phyloP scores from a whole-genome alignment of 1,284 basidiomycete species.

The Pterula multifida region DNA sequence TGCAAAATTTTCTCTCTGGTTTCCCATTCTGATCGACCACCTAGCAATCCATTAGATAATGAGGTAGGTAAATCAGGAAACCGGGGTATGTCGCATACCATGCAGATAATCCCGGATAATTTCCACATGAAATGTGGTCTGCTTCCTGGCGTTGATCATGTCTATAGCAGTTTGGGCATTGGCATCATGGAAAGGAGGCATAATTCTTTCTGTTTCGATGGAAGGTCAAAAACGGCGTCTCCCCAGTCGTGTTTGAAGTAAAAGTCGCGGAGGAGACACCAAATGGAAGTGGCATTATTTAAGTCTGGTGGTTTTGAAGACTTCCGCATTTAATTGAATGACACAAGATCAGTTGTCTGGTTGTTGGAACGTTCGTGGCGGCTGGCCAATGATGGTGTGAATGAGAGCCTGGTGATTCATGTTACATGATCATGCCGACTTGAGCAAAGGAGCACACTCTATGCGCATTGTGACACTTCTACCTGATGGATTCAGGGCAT shows the following conservation, averaged over 20 bases:
- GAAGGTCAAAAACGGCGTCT: too few relatives aligned
- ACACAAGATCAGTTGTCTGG: neutral
- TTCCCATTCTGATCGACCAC: conserved; percentile 34
- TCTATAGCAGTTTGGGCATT: conserved; percentile 37
- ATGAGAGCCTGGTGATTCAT: neutral
- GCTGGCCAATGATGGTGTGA: neutral
- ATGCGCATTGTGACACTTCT: too few relatives aligned
- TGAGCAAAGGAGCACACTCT: too few relatives aligned
- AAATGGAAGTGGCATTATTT: too few relatives aligned
- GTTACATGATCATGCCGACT: too few relatives aligned
- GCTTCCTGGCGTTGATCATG: conserved; percentile 32
- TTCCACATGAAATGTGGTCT: conserved; percentile 27
- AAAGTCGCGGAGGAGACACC: too few relatives aligned
- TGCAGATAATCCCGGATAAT: conserved; percentile 34
- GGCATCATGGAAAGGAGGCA: conserved; percentile 16
- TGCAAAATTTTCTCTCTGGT: conserved; percentile 32
- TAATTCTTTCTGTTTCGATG: too few relatives aligned
- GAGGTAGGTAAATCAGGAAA: neutral
- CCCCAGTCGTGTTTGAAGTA: too few relatives aligned
- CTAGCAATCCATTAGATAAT: conserved; percentile 21
- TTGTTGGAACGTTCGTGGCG: too few relatives aligned
- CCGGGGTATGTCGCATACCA: conserved; percentile 22
- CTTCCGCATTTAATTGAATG: neutral
- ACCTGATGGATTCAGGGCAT: too few relatives aligned
- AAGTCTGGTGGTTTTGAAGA: too few relatives aligned